Percentiles rank a stretch among this genome's conserved stretches.
Conservation (phyloP, 176 grass and related monocot genomes). For the Eleusine indica region DNA sequence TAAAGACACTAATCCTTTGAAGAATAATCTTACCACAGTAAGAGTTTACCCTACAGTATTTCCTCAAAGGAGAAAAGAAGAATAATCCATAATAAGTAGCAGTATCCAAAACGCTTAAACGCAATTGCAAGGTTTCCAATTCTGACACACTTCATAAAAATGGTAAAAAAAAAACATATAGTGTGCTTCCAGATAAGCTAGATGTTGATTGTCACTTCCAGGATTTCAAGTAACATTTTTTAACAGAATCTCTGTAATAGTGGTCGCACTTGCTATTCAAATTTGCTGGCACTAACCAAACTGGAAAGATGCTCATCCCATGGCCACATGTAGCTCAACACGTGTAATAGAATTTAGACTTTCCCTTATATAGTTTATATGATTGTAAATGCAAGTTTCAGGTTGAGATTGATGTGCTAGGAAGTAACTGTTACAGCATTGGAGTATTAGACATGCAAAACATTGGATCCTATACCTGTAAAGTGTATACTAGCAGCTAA, state of each 20-base stretch:
- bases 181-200: not conserved
- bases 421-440: slow-evolving; percentile 13
- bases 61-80: not conserved
- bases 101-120: not conserved
- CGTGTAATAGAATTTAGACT: slow-evolving; percentile 19
- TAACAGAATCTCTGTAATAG: not conserved
- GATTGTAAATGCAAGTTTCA: slow-evolving; percentile 25
- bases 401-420: slow-evolving; percentile 32
- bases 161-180: slow-evolving; percentile 5
- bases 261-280: slow-evolving; percentile 15
- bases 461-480: not conserved
- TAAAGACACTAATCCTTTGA: not conserved
- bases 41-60: not conserved
- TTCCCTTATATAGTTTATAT: slow-evolving; percentile 6
- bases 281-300: not conserved
- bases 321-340: not conserved
- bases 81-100: slow-evolving; percentile 8
- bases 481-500: not conserved
- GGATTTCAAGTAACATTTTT: slow-evolving; percentile 2
- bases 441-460: not conserved
- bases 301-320: not conserved
- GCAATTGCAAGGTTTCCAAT: not conserved
- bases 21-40: no score
- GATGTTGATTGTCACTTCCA: slow-evolving; percentile 5
- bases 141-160: not conserved